Conservation (phyloP, 257 asterid species). For the Solanum gandarillasii region DNA sequence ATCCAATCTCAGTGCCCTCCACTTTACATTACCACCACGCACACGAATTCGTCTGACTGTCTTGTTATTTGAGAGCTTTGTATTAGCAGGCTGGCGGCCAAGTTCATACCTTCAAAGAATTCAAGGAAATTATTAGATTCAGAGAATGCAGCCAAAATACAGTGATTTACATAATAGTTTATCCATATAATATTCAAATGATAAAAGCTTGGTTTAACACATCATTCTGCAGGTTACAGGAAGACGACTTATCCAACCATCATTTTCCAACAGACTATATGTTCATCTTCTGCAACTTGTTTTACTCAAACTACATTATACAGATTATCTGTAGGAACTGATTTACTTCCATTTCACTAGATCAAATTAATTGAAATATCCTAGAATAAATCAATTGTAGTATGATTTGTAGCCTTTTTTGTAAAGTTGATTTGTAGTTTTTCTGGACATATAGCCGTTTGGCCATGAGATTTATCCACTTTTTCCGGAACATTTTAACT, state of each 20-base stretch:
- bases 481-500: neutral
- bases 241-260: neutral
- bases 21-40: constrained; percentile 33
- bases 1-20: constrained; percentile 37
- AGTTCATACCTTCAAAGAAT: constrained; percentile 26
- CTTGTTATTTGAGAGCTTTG: constrained; percentile 30
- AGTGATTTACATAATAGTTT: neutral
- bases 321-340: neutral
- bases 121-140: neutral
- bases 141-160: neutral
- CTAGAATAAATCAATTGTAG: neutral
- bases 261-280: neutral
- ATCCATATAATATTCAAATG: neutral
- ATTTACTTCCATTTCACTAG: neutral
- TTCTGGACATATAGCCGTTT: neutral
- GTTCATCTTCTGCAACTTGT: neutral
- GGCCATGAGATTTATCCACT: neutral
- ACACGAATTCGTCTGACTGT: constrained; percentile 29
- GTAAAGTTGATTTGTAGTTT: neutral
- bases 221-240: neutral
- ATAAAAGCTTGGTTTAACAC: neutral
- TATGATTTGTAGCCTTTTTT: neutral
- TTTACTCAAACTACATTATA: neutral
- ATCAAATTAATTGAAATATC: neutral
- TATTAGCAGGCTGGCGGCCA: constrained; percentile 34